Evolutionary conservation across 1,139 yeast species (phyloP), one percentile per base, ranked within the genome.

Genomic region (Zygoascus sp.): DNA sequence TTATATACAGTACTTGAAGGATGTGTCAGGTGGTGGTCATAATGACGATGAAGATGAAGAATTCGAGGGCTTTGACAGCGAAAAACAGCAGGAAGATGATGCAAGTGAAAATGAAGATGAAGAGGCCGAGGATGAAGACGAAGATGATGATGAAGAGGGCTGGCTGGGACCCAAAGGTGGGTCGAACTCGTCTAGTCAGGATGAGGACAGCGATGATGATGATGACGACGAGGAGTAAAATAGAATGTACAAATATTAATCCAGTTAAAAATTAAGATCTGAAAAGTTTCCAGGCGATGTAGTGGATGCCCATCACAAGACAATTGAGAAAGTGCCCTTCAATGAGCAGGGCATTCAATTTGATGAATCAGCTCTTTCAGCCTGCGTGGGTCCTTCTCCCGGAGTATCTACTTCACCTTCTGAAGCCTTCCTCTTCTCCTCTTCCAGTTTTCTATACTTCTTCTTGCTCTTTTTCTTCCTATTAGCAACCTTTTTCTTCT

Each of bases 111-210:
- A 51, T 15, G 61, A 53, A 1, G 58, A 56, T 13, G 59, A 51
- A 5, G 66, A 58, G 11, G 60, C 59, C 5, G 61, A 53, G 1
- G 54, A 50, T 21, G 59, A 47, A 1, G 61, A 53, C n/a, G 62
- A 56, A 2, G 59, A 57, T 13, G 61, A 53, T 8, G 67, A 62
- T 4, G 73, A 66, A n/a, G 70, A 62, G 20, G 72, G 70, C n/a
- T 72, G 75, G 75, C 65, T 68, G 51, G 75, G 73, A 5, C 72
- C 72, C 4, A 70, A 65, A 28, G 56, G 59, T 5, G 52, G 55
- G 36, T 47, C 48, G 30, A 63, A 60, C 5, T 60, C 47, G 2
- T 40, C 51, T 20, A 42, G 42, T 16, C 39, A 42, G 43, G 44
- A 25, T n/a, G 49, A 45, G 16, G 50, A 38, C 6, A 27, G 38